Conservation (phyloP, 208 protist species). For the Angomonas deanei region DNA sequence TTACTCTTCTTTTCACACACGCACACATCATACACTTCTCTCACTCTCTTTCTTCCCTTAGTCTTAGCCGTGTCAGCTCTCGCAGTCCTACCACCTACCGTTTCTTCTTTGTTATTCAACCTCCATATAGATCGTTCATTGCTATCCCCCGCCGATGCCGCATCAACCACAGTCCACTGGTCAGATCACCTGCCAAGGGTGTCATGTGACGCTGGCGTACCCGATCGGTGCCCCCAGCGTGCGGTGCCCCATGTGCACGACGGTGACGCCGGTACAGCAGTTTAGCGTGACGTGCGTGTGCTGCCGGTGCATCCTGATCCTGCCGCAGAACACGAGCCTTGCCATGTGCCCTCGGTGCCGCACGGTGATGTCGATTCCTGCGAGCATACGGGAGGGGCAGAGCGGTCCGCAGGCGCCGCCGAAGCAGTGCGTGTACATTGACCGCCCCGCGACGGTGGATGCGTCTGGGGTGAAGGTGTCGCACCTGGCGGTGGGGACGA, state of each 20-base stretch:
- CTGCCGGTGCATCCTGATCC: constrained; percentile 74
- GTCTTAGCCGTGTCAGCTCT: no score
- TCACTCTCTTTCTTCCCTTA: no score
- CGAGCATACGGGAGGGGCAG: constrained; percentile 58
- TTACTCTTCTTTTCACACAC: no score
- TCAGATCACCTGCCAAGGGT: constrained; percentile 72
- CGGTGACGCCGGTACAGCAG: constrained; percentile 70
- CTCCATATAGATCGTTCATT: no score
- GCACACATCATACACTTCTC: no score
- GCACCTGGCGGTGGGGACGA: constrained; percentile 61
- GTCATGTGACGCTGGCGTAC: constrained; percentile 74
- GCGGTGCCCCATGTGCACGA: constrained; percentile 77
- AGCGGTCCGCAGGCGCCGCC: constrained; percentile 38
- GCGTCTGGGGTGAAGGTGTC: constrained; percentile 27
- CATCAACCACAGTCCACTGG: constrained; percentile 57
- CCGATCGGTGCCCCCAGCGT: constrained; percentile 76
- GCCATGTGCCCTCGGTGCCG: constrained; percentile 84
- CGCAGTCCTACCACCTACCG: no score
- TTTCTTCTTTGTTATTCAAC: not conserved
- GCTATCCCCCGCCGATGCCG: constrained; percentile 26
- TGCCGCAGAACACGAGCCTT: constrained; percentile 81
- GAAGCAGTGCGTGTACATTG: constrained; percentile 81
- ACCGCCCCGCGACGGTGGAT: constrained; percentile 47
- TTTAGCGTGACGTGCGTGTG: constrained; percentile 77
- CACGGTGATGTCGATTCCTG: constrained; percentile 79